phyloP scores from a whole-genome alignment of 225 moss, liverwort and hornwort genomes.

The Pseudisothecium myosuroides region DNA sequence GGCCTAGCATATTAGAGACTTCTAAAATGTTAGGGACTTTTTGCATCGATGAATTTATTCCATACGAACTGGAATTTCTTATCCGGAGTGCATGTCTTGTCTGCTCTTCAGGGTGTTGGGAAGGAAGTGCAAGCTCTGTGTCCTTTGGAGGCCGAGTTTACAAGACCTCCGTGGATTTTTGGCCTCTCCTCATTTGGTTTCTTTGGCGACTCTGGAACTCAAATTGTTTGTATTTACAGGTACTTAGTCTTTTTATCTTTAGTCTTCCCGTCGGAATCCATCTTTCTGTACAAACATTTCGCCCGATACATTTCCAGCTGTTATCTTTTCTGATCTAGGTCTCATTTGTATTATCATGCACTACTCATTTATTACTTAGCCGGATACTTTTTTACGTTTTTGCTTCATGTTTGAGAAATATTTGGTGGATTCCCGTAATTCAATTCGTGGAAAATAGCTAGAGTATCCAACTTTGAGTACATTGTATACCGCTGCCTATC shows the following conservation, averaged over 20 bases:
- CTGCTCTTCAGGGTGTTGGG: conserved; percentile 37
- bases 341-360: background rate
- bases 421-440: background rate
- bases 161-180: conserved; percentile 69
- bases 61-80: background rate
- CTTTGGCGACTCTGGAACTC: conserved; percentile 32
- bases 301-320: background rate
- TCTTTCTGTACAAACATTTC: background rate
- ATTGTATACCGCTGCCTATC: background rate
- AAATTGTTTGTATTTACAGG: conserved; percentile 74
- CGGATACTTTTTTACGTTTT: background rate
- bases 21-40: background rate
- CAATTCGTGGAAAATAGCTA: background rate
- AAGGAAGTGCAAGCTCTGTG: conserved; percentile 50
- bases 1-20: background rate
- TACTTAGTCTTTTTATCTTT: background rate
- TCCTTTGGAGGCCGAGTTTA: conserved; percentile 76
- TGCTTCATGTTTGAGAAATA: background rate
- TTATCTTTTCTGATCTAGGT: background rate
- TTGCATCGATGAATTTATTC: background rate
- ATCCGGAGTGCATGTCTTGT: background rate
- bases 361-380: background rate
- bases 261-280: background rate
- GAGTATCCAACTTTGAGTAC: background rate
- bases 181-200: conserved; percentile 72